These are phyloP conservation scores for Lentinus brumalis DNA, from an alignment of 768 basidiomycete species.

Conservation along the genomic window DNA sequence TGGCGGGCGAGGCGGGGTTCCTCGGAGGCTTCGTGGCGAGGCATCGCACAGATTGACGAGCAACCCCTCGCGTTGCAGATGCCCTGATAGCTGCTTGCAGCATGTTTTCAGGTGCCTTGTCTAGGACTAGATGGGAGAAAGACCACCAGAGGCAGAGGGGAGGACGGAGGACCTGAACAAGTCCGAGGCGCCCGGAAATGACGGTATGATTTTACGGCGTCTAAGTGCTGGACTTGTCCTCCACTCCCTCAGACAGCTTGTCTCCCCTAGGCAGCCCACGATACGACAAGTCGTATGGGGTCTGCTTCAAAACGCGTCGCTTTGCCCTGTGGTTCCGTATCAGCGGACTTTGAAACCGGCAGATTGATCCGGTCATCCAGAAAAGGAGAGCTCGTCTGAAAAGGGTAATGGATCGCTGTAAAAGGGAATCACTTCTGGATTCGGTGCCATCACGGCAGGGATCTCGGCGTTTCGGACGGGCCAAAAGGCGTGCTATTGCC, in stretches of 20 bases:
- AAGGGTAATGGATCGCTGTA: not conserved
- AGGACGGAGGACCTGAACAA: too few species aligned
- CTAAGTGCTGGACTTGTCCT: not conserved
- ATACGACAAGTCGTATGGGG: not conserved
- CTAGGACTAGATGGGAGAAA: too few species aligned
- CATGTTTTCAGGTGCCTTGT: not conserved
- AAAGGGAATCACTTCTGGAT: not conserved
- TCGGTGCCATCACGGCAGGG: too few species aligned
- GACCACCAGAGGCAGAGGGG: not conserved
- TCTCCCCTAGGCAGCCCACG: not conserved
- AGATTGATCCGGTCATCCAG: not conserved
- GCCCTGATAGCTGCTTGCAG: constrained; percentile 16
- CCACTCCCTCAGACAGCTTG: not conserved
- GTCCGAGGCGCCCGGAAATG: not conserved
- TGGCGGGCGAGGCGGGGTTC: constrained; percentile 8
- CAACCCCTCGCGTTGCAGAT: constrained; percentile 12
- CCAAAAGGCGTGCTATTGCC: too few species aligned
- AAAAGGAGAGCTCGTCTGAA: not conserved
- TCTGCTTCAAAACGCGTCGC: not conserved
- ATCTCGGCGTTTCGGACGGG: too few species aligned
- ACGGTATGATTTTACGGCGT: constrained; percentile 5
- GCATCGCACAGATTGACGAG: constrained; percentile 17
- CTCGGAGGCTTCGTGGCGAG: constrained; percentile 21
- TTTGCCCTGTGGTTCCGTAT: not conserved
- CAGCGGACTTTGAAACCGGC: not conserved